These are phyloP conservation scores for Pseudopediastrum boryanum DNA, from an alignment of 139 green algal species.

Conservation along the genomic window DNA sequence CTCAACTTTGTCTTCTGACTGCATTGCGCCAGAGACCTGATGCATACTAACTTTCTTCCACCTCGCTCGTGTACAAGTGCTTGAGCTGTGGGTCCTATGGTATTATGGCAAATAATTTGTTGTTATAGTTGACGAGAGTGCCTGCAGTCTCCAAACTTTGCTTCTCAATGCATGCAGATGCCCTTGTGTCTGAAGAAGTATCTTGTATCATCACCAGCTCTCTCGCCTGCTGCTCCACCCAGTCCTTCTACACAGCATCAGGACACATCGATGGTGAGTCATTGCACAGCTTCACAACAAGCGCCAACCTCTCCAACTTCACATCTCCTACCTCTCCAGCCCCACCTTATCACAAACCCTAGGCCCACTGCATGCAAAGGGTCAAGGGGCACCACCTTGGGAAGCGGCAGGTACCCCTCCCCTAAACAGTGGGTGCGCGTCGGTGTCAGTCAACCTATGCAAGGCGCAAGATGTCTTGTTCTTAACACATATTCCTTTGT, in stretches of 20 bases:
- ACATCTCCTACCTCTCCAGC: no score
- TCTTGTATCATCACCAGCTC: neutral
- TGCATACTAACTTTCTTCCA: neutral
- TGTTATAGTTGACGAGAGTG: neutral
- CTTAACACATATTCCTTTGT: neutral
- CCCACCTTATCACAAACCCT: no score
- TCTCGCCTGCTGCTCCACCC: neutral
- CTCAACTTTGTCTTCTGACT: neutral
- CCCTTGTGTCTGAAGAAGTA: conserved; percentile 2
- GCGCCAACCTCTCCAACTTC: no score
- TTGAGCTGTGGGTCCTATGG: neutral
- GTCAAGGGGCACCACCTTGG: neutral
- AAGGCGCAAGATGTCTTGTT: neutral
- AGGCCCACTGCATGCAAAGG: no score
- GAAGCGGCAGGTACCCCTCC: neutral
- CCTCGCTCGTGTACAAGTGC: neutral
- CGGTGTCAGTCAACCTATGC: neutral
- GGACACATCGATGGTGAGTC: conserved; percentile 1
- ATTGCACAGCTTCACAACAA: neutral
- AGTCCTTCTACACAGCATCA: conserved; percentile 24
- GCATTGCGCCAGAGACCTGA: neutral
- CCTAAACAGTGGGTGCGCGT: neutral
- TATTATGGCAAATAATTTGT: neutral
- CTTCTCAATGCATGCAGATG: conserved; percentile 13
- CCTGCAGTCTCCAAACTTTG: no score